Percentiles rank a stretch among this genome's conserved stretches.
phyloP scores from a whole-genome alignment of 2,329 filamentous ascomycete species.

The Colletotrichum ledebouriae region DNA sequence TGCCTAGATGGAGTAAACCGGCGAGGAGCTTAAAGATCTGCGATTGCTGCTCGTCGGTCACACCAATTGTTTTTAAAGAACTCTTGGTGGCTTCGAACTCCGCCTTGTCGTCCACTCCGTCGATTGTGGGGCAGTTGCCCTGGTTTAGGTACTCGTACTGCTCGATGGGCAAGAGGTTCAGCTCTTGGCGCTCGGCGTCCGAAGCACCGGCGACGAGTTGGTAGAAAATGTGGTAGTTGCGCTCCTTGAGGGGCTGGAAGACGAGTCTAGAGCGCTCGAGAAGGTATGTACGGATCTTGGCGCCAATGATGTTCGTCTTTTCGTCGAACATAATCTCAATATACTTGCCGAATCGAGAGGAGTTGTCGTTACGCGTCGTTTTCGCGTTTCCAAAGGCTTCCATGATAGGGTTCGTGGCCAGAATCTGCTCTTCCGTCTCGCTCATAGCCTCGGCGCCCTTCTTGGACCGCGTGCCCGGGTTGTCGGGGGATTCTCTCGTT shows the following conservation, averaged over 20 bases:
- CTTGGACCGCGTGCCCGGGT: conserved; percentile 82
- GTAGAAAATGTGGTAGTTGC: conserved; percentile 99
- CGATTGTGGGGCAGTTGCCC: conserved; percentile 89
- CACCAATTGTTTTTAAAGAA: conserved; percentile 89
- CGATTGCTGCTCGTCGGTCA: conserved; percentile 78
- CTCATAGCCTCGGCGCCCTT: conserved; percentile 87
- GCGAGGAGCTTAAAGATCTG: conserved; percentile 93
- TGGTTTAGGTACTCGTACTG: conserved; percentile 98
- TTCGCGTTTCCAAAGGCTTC: conserved; percentile 99
- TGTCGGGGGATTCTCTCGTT: conserved; percentile 93
- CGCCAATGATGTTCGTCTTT: conserved; percentile 95
- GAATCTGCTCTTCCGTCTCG: conserved; percentile 97
- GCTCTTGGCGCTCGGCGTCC: conserved; percentile 83
- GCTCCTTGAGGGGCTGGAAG: conserved; percentile 96
- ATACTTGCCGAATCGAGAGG: conserved; percentile 98
- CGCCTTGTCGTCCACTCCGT: conserved; percentile 94
- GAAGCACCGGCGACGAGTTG: conserved; percentile 94
- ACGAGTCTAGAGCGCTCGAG: conserved; percentile 95
- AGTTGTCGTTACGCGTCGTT: conserved; percentile 99
- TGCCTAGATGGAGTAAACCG: conserved; percentile 92
- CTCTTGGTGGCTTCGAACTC: conserved; percentile 92
- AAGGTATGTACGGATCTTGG: conserved; percentile 96
- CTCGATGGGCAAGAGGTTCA: conserved; percentile 84
- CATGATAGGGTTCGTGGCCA: conserved; percentile 99
- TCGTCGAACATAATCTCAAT: conserved; percentile 99